Evolutionary conservation across 2,329 filamentous ascomycete species (phyloP).

Genomic region (Plenodomus biglobosus): DNA sequence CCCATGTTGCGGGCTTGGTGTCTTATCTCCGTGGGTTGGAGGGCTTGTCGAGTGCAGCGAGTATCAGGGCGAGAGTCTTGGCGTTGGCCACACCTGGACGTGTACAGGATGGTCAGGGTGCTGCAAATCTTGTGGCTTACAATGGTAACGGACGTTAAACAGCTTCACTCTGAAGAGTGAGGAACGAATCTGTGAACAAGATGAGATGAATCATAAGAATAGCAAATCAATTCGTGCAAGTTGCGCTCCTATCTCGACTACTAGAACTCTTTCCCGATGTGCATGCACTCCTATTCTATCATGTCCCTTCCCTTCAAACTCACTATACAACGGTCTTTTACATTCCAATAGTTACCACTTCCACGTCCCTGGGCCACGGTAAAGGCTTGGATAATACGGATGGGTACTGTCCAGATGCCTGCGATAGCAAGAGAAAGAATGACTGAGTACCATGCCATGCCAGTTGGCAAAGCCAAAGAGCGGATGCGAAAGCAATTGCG

Average conservation of each 20-base stretch:
- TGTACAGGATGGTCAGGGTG: slow-evolving; percentile 24
- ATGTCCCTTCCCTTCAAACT: too few species aligned
- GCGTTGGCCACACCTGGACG: slow-evolving; percentile 20
- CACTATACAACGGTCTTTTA: too few species aligned
- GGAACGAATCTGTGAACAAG: too few species aligned
- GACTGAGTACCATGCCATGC: slow-evolving; percentile 73
- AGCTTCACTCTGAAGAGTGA: neutral
- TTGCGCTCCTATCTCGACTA: too few species aligned
- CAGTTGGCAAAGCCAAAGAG: slow-evolving; percentile 55
- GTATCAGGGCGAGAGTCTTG: slow-evolving; percentile 23
- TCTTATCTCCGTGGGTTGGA: slow-evolving; percentile 66
- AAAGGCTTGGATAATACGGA: slow-evolving; percentile 53
- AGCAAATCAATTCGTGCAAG: too few species aligned
- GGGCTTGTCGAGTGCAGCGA: slow-evolving; percentile 23
- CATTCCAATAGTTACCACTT: too few species aligned
- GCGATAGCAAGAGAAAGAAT: slow-evolving; percentile 66
- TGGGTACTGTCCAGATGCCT: slow-evolving; percentile 44
- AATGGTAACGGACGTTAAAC: slow-evolving; percentile 24
- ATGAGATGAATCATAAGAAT: too few species aligned
- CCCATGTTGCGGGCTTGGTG: slow-evolving; percentile 67
- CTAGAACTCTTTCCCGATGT: too few species aligned
- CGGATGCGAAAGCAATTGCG: slow-evolving; percentile 34
- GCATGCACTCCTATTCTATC: too few species aligned
- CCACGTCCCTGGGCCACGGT: too few species aligned
- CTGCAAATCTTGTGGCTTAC: slow-evolving; percentile 31